Conservation (phyloP, 768 basidiomycete genomes). For the Dentipellis fragilis region DNA sequence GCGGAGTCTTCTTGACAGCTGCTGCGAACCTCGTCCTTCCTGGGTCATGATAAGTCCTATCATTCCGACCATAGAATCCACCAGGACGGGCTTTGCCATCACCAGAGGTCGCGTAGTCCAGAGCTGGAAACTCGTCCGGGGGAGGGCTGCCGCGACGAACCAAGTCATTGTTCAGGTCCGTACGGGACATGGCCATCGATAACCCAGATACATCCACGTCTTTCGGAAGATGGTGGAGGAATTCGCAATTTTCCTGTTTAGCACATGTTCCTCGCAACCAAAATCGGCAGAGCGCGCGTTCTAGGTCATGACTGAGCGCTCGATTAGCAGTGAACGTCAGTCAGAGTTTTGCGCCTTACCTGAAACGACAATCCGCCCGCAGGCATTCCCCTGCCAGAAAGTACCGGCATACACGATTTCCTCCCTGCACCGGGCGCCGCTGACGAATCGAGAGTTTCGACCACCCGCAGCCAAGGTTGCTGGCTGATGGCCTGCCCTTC, state of each 20-base stretch:
- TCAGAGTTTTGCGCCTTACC: slow-evolving; percentile 38
- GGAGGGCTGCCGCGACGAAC: slow-evolving; percentile 28
- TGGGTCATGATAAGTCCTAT: slow-evolving; percentile 55
- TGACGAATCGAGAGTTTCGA: slow-evolving; percentile 28
- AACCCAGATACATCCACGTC: slow-evolving; percentile 72
- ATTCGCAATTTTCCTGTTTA: slow-evolving; percentile 94
- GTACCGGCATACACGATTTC: slow-evolving; percentile 87
- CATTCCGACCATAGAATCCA: slow-evolving; percentile 26
- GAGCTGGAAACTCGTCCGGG: slow-evolving; percentile 65
- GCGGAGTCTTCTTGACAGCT: slow-evolving; percentile 66
- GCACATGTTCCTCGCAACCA: slow-evolving; percentile 97
- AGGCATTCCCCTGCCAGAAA: slow-evolving; percentile 95
- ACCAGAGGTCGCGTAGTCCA: slow-evolving; percentile 32
- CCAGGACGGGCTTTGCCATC: slow-evolving; percentile 31
- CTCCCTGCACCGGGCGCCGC: slow-evolving; percentile 47
- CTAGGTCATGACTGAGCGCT: slow-evolving; percentile 73
- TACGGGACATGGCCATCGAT: slow-evolving; percentile 56
- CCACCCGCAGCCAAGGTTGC: slow-evolving; percentile 10
- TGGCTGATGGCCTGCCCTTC: slow-evolving; percentile 27
- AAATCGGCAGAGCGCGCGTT: slow-evolving; percentile 90
- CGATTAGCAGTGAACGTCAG: slow-evolving; percentile 5
- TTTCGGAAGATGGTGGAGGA: slow-evolving; percentile 83
- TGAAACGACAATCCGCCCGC: slow-evolving; percentile 94
- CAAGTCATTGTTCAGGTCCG: slow-evolving; percentile 38
- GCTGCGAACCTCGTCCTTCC: slow-evolving; percentile 84